phyloP scores from a whole-genome alignment of 345 rosid species.

The Linum usitatissimum region DNA sequence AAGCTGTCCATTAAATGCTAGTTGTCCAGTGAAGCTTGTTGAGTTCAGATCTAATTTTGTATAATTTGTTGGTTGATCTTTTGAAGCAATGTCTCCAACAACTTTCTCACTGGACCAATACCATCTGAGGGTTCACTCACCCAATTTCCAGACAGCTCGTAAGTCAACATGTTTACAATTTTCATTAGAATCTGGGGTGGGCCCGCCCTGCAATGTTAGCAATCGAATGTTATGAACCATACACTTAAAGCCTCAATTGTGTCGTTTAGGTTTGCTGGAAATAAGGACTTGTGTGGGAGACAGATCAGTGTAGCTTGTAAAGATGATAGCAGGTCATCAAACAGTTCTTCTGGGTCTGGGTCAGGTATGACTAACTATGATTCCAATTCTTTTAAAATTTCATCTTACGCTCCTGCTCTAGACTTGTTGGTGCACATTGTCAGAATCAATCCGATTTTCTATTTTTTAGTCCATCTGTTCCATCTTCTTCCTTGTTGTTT shows the following conservation, averaged over 20 bases:
- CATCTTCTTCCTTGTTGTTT: not conserved
- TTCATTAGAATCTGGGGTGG: too few relatives aligned
- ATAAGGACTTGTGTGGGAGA: conserved; percentile 72
- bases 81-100: conserved; percentile 78
- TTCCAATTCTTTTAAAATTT: too few relatives aligned
- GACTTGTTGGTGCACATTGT: not conserved
- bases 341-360: not conserved
- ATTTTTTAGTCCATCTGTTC: not conserved
- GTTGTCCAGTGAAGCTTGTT: not conserved
- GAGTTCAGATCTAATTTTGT: conserved; percentile 2
- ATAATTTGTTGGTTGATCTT: conserved; percentile 16
- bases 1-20: not conserved
- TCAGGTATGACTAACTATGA: not conserved
- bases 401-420: not conserved
- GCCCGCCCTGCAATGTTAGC: too few relatives aligned
- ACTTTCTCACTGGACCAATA: conserved; percentile 72
- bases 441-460: not conserved
- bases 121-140: conserved; percentile 64
- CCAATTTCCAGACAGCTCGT: conserved; percentile 59
- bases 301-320: conserved; percentile 57
- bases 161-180: conserved; percentile 22
- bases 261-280: conserved; percentile 63
- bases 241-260: not conserved
- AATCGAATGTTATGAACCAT: not conserved
- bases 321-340: conserved; percentile 22